Percentiles rank a stretch among this genome's conserved stretches.
These are phyloP conservation scores for Paramecium primaurelia DNA, from an alignment of 73 alveolate genomes.

Conservation along the genomic window DNA sequence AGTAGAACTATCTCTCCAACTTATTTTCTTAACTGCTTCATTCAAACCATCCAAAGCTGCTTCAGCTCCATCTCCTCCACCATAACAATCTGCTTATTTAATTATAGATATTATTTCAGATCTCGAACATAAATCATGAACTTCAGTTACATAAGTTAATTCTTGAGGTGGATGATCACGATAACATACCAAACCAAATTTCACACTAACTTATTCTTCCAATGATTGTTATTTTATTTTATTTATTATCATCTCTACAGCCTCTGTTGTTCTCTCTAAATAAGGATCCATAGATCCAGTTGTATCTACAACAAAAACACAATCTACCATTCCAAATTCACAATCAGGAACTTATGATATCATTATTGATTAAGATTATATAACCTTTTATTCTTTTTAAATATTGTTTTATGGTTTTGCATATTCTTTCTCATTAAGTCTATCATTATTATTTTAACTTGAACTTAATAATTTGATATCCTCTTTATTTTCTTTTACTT, in stretches of 20 bases:
- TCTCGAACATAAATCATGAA: constrained; percentile 72
- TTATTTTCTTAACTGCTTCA: constrained; percentile 73
- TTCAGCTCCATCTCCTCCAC: constrained; percentile 91
- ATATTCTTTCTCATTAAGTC: not conserved
- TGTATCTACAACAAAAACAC: constrained; percentile 83
- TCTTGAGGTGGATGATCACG: constrained; percentile 90
- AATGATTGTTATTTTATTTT: constrained; percentile 69
- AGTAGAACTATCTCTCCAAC: constrained; percentile 78
- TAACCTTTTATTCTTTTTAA: not conserved
- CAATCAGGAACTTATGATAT: not conserved
- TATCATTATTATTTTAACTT: not conserved
- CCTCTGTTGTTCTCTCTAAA: constrained; percentile 70
- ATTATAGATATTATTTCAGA: constrained; percentile 66
- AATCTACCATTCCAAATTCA: constrained; percentile 66
- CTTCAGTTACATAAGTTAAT: constrained; percentile 70
- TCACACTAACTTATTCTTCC: constrained; percentile 66
- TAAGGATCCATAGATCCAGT: constrained; percentile 84
- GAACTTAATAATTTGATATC: not conserved
- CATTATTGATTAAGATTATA: not conserved
- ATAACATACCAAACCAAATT: constrained; percentile 82
- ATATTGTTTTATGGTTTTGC: not conserved
- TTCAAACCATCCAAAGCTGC: constrained; percentile 87
- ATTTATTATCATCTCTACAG: constrained; percentile 48
- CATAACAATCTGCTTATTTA: constrained; percentile 58
- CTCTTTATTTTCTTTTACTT: not conserved